phyloP scores from a whole-genome alignment of 768 basidiomycete species.

The Tulasnella calospora region DNA sequence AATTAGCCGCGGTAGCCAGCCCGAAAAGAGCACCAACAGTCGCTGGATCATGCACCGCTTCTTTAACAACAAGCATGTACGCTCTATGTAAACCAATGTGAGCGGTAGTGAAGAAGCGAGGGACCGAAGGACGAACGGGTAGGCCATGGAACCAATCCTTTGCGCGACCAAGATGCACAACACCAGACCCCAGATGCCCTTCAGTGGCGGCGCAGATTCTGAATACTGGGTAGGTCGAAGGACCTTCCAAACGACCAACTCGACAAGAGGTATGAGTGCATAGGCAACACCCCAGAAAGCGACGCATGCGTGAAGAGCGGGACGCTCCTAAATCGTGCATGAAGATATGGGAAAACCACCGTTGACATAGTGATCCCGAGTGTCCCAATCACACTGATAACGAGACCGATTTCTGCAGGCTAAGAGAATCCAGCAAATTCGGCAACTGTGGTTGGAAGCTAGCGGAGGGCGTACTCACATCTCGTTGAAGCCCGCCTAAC shows the following conservation, averaged over 20 bases:
- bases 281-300: not conserved
- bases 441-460: too few species aligned
- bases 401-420: conserved; percentile 1
- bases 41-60: not conserved
- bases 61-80: conserved; percentile 3
- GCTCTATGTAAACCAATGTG: not conserved
- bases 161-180: not conserved
- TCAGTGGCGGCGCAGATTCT: not conserved
- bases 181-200: not conserved
- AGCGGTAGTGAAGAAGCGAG: not conserved
- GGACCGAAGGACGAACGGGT: not conserved
- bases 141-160: conserved; percentile 9
- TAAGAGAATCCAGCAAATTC: not conserved
- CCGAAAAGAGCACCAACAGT: conserved; percentile 14
- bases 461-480: conserved; percentile 4
- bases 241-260: not conserved
- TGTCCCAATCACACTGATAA: not conserved
- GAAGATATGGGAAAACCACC: conserved; percentile 2
- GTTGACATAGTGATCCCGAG: conserved; percentile 1
- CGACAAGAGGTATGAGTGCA: not conserved
- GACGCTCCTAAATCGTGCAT: not conserved
- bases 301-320: not conserved
- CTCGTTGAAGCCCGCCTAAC: conserved; percentile 7
- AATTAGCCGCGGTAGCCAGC: not conserved
- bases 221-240: not conserved